phyloP scores from a whole-genome alignment of 768 basidiomycete genomes.

The Filobasidium wieringae region DNA sequence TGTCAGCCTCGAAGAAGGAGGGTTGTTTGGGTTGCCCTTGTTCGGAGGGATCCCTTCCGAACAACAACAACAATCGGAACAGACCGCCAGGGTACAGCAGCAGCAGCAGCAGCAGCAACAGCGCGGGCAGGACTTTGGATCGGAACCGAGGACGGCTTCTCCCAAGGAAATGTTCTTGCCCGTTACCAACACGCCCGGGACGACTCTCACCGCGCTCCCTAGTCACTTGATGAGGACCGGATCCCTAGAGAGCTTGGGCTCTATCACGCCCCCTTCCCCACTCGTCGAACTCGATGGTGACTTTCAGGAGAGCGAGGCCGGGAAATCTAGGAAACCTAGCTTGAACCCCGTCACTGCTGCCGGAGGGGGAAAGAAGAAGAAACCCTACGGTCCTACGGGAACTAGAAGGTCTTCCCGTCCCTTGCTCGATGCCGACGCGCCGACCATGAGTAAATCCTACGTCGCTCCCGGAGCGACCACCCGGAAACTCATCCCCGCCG shows the following conservation, averaged over 20 bases:
- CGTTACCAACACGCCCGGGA: background rate
- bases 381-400: slow-evolving; percentile 45
- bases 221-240: background rate
- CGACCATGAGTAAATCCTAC: slow-evolving; percentile 68
- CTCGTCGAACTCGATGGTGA: background rate
- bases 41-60: slow-evolving; percentile 5
- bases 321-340: background rate
- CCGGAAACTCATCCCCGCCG: slow-evolving; percentile 62
- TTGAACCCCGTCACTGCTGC: background rate
- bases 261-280: background rate
- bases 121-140: no score
- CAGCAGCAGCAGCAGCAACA: no score
- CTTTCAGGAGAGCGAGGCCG: background rate
- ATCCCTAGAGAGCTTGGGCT: background rate
- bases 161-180: background rate
- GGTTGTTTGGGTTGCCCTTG: background rate
- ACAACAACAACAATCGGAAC: no score
- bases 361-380: slow-evolving; percentile 18
- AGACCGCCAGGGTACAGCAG: no score
- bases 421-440: slow-evolving; percentile 62
- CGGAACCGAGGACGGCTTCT: background rate
- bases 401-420: slow-evolving; percentile 56
- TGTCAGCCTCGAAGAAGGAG: background rate
- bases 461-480: slow-evolving; percentile 61
- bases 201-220: background rate